Percentiles rank a stretch among this genome's conserved stretches.
Conservation (phyloP, 495 filamentous ascomycete species). For the Poronia punctata region DNA sequence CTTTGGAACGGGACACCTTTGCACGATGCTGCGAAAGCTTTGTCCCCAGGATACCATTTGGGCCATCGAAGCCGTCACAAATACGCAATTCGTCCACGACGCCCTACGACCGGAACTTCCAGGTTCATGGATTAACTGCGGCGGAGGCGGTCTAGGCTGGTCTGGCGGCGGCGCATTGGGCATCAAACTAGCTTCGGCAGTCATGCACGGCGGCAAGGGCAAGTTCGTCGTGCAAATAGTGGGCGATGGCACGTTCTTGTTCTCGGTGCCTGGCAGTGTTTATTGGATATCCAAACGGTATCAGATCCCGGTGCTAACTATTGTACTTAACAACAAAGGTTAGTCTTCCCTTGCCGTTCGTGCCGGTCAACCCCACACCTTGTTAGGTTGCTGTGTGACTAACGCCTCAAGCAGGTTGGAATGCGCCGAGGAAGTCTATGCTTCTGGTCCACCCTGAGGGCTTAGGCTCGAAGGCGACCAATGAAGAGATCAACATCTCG, state of each 20-base stretch:
- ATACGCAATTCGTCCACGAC: constrained; percentile 70
- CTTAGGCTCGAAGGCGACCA: constrained; percentile 65
- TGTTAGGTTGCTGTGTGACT: neutral
- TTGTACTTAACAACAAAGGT: constrained; percentile 91
- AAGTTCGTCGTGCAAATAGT: constrained; percentile 92
- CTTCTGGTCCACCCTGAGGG: constrained; percentile 81
- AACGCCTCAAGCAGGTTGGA: constrained; percentile 56
- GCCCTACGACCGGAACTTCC: constrained; percentile 69
- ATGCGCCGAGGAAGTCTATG: constrained; percentile 70
- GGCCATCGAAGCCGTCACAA: constrained; percentile 84
- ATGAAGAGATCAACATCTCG: constrained; percentile 84
- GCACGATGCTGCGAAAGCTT: constrained; percentile 51
- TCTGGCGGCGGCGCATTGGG: constrained; percentile 85
- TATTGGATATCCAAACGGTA: constrained; percentile 91
- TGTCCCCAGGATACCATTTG: constrained; percentile 75
- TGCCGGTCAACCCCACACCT: neutral
- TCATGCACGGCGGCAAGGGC: constrained; percentile 54
- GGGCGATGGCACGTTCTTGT: constrained; percentile 87
- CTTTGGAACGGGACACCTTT: constrained; percentile 66
- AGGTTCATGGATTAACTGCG: constrained; percentile 87
- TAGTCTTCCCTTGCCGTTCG: constrained; percentile 12
- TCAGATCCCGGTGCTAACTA: constrained; percentile 79
- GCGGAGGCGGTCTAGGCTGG: constrained; percentile 90
- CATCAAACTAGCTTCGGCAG: constrained; percentile 76
- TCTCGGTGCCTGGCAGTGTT: constrained; percentile 79